Conservation (phyloP, 139 green algal genomes). For the Helicosporidium sp. region DNA sequence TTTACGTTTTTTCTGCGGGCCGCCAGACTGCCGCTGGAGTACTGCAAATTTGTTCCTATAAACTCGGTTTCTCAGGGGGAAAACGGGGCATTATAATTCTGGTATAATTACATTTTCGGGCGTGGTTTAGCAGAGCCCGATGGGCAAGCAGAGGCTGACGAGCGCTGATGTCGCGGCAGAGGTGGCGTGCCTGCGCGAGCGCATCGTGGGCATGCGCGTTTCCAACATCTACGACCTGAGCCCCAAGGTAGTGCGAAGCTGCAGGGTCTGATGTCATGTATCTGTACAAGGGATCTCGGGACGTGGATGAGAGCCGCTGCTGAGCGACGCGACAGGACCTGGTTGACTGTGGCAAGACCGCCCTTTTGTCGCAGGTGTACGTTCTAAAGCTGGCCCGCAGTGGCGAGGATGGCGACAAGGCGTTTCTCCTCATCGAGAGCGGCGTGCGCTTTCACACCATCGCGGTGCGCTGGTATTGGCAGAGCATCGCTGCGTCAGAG, state of each 20-base stretch:
- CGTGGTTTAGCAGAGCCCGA: constrained; percentile 1
- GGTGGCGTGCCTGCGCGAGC: constrained; percentile 54
- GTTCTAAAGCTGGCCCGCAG: constrained; percentile 72
- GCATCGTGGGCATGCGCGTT: constrained; percentile 62
- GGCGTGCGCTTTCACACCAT: constrained; percentile 76
- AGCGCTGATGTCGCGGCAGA: constrained; percentile 74
- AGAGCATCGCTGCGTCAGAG: too few species aligned
- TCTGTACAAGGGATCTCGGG: neutral
- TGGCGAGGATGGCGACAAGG: constrained; percentile 82
- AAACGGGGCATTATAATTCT: neutral
- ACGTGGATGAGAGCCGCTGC: too few species aligned
- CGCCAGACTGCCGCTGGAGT: neutral
- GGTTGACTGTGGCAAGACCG: neutral
- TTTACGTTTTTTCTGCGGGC: too few species aligned
- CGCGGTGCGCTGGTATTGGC: constrained; percentile 18
- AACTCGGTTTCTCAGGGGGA: neutral
- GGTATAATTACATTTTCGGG: neutral
- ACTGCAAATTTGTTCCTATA: neutral
- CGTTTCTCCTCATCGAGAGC: constrained; percentile 75
- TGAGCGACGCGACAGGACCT: neutral
- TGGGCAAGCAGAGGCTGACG: constrained; percentile 75
- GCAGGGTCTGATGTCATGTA: neutral
- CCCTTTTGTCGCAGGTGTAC: constrained; percentile 27
- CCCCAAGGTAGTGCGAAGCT: constrained; percentile 35
- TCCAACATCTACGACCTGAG: constrained; percentile 91